Percentiles rank a stretch among this genome's conserved stretches.
Conservation (phyloP, 768 basidiomycete genomes). For the Leucogyrophana mollusca region DNA sequence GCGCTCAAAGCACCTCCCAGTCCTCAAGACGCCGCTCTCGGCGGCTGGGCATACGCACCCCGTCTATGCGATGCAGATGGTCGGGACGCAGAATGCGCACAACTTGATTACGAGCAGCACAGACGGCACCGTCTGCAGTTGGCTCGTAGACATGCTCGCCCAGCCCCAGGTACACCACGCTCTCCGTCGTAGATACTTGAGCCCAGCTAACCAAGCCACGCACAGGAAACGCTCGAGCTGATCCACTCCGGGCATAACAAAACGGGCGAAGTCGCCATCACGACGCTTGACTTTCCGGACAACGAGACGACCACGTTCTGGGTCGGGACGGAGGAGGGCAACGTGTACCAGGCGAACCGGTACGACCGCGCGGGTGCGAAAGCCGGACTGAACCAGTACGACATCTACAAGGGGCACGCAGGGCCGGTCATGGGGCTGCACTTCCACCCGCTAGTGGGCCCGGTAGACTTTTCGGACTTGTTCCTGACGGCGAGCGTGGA, state of each 20-base stretch:
- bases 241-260: constrained; percentile 90
- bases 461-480: constrained; percentile 93
- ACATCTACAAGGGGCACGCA: constrained; percentile 89
- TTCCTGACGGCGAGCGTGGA: constrained; percentile 93
- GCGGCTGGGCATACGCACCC: constrained; percentile 98
- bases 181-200: not conserved
- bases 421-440: constrained; percentile 94
- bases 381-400: constrained; percentile 90
- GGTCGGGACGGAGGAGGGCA: constrained; percentile 98
- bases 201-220: constrained; percentile 1
- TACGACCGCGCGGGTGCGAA: constrained; percentile 97
- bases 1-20: constrained; percentile 92
- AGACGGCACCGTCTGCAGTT: constrained; percentile 95
- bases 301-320: constrained; percentile 97
- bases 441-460: constrained; percentile 90
- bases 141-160: constrained; percentile 98
- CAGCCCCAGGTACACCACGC: constrained; percentile 77
- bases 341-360: constrained; percentile 93
- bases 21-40: constrained; percentile 94
- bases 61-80: constrained; percentile 97
- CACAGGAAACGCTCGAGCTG: constrained; percentile 90
- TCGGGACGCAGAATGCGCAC: constrained; percentile 98
- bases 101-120: constrained; percentile 96
- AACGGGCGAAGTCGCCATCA: constrained; percentile 95
- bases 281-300: constrained; percentile 89